phyloP scores from a whole-genome alignment of 768 basidiomycete genomes.

The Suillus americanus region DNA sequence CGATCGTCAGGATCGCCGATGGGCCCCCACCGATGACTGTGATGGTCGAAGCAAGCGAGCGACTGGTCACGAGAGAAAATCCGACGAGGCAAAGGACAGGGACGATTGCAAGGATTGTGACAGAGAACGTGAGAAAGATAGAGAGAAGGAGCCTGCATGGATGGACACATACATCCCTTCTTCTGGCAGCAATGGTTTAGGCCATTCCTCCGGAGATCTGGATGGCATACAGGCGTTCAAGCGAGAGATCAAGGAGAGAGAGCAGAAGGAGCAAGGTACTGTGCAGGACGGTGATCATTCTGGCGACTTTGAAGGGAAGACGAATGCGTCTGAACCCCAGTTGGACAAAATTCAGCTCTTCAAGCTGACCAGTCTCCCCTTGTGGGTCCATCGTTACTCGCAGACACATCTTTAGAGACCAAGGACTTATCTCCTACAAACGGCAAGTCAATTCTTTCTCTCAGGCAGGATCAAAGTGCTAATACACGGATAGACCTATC shows the following conservation, averaged over 20 bases:
- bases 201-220: slow-evolving; percentile 60
- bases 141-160: slow-evolving; percentile 89
- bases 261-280: slow-evolving; percentile 44
- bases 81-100: slow-evolving; percentile 42
- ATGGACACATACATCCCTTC: slow-evolving; percentile 85
- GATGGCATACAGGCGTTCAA: slow-evolving; percentile 89
- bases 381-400: not conserved
- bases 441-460: slow-evolving; percentile 8
- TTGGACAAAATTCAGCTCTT: slow-evolving; percentile 85
- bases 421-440: slow-evolving; percentile 11
- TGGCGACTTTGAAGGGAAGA: slow-evolving; percentile 19
- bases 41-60: slow-evolving; percentile 62
- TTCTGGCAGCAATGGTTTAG: slow-evolving; percentile 55
- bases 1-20: slow-evolving; percentile 49
- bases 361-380: slow-evolving; percentile 38
- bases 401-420: not conserved
- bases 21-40: slow-evolving; percentile 66
- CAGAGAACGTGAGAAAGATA: slow-evolving; percentile 48
- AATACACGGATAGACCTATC: not conserved
- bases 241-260: slow-evolving; percentile 78
- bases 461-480: not conserved
- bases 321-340: slow-evolving; percentile 34
- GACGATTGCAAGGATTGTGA: slow-evolving; percentile 53
- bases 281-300: slow-evolving; percentile 15
- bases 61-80: slow-evolving; percentile 58